Conservation (phyloP, 1,284 basidiomycete species). For the Bondarzewia mesenterica region DNA sequence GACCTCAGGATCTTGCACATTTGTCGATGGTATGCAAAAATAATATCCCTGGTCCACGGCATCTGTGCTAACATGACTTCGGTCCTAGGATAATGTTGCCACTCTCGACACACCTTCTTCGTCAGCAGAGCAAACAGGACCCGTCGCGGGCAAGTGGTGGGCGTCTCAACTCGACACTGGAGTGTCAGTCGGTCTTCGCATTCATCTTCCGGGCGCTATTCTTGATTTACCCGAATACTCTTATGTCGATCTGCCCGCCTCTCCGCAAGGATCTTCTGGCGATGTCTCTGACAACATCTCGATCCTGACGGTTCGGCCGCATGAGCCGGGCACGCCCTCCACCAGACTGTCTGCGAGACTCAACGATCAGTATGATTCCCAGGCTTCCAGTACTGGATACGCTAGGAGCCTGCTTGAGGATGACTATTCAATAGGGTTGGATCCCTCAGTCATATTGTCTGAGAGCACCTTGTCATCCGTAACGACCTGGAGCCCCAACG, state of each 20-base stretch:
- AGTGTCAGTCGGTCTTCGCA: neutral
- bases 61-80: too few relatives aligned
- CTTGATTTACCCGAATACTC: neutral
- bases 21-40: too few relatives aligned
- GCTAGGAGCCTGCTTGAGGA: too few relatives aligned
- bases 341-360: neutral
- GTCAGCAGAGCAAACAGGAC: neutral
- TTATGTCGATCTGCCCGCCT: neutral
- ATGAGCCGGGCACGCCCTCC: too few relatives aligned
- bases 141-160: neutral
- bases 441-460: neutral
- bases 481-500: neutral
- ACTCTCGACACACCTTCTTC: neutral
- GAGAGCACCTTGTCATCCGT: neutral
- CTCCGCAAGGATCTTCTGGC: neutral
- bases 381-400: too few relatives aligned
- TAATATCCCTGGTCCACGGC: too few relatives aligned
- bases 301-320: neutral
- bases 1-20: too few relatives aligned
- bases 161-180: neutral
- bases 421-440: too few relatives aligned
- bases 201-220: neutral
- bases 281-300: neutral
- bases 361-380: neutral
- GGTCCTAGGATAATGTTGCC: too few relatives aligned